phyloP scores from a whole-genome alignment of 129 eudicot genomes.

The Pittosporum tobira region DNA sequence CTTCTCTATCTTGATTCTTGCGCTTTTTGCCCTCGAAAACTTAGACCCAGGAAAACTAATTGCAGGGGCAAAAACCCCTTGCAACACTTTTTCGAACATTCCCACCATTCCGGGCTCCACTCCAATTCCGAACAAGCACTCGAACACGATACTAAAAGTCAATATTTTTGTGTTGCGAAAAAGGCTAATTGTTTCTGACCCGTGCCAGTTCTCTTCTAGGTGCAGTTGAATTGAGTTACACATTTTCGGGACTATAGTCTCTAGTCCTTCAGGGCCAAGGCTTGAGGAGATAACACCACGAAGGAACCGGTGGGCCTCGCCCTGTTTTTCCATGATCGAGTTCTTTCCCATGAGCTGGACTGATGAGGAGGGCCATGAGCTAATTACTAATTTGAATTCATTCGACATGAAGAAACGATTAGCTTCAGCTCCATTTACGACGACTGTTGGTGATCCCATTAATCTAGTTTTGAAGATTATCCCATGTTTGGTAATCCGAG shows the following conservation, averaged over 20 bases:
- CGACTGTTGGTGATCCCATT: slow-evolving; percentile 75
- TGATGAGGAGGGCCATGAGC: slow-evolving; percentile 80
- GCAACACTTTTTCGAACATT: slow-evolving; percentile 53
- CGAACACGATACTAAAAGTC: slow-evolving; percentile 55
- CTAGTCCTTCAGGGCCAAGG: slow-evolving; percentile 34
- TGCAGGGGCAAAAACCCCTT: slow-evolving; percentile 63
- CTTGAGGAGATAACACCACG: slow-evolving; percentile 58
- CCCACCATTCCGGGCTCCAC: slow-evolving; percentile 36
- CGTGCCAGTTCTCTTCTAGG: slow-evolving; percentile 37
- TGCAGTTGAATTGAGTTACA: slow-evolving; percentile 35
- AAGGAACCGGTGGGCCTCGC: slow-evolving; percentile 52
- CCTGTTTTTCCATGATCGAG: slow-evolving; percentile 79
- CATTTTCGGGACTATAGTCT: slow-evolving; percentile 48
- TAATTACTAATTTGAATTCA: slow-evolving; percentile 73
- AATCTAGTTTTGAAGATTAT: slow-evolving; percentile 59
- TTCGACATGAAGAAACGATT: slow-evolving; percentile 65
- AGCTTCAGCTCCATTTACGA: slow-evolving; percentile 61
- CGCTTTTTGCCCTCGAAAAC: slow-evolving; percentile 60
- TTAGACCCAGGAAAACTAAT: slow-evolving; percentile 53
- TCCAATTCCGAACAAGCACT: slow-evolving; percentile 64
- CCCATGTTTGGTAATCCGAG: slow-evolving; percentile 53
- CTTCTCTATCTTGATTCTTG: slow-evolving; percentile 45
- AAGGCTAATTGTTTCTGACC: slow-evolving; percentile 29
- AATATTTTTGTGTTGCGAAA: slow-evolving; percentile 36
- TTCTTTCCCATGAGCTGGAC: slow-evolving; percentile 70